These are phyloP conservation scores for Rhizopogon vinicolor DNA, from an alignment of 768 basidiomycete genomes.

Conservation along the genomic window DNA sequence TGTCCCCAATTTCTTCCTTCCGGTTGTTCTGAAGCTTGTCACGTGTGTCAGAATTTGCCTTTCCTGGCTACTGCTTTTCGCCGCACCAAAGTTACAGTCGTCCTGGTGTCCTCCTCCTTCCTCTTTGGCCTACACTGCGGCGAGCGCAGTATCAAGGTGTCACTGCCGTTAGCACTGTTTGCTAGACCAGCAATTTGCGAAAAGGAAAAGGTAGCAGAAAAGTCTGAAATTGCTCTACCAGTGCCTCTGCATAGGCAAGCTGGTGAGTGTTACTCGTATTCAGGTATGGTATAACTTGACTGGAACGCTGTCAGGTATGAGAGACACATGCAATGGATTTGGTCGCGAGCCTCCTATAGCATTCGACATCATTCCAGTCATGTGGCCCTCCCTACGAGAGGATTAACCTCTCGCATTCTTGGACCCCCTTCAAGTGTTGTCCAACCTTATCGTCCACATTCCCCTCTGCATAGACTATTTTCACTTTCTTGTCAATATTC, in stretches of 20 bases:
- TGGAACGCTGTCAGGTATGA: constrained; percentile 42
- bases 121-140: too few species aligned
- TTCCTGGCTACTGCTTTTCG: not conserved
- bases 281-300: not conserved
- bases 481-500: constrained; percentile 2
- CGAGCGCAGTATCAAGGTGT: not conserved
- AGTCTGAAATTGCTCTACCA: not conserved
- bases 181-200: not conserved
- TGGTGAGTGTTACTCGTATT: constrained; percentile 13
- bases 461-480: constrained; percentile 5
- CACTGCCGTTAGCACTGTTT: not conserved
- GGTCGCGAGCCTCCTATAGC: constrained; percentile 48
- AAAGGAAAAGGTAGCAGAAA: not conserved
- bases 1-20: not conserved
- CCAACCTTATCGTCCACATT: not conserved
- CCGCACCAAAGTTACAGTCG: too few species aligned
- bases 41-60: not conserved
- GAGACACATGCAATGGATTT: constrained; percentile 69
- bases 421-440: not conserved
- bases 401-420: not conserved
- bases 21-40: not conserved
- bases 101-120: too few species aligned
- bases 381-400: not conserved
- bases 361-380: constrained; percentile 17
- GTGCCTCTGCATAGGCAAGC: constrained; percentile 9